A percentile compares a stretch with the other conserved stretches of the same genome.
Evolutionary conservation across 768 basidiomycete genomes (phyloP).

Genomic region (Boletellus ananiceps): DNA sequence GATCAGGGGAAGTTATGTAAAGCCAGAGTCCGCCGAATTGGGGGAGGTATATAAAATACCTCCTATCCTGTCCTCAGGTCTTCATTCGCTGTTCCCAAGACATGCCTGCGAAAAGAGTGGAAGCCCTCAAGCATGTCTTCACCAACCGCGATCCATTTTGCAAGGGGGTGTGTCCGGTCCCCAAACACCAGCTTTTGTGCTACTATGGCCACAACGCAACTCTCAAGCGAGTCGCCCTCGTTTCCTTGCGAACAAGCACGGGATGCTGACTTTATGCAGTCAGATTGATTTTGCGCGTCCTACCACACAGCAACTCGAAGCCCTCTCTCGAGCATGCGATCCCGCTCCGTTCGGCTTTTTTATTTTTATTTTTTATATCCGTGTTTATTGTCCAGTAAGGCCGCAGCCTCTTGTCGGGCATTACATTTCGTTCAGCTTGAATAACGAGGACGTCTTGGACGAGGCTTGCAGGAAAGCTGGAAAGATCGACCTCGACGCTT

Average conservation of each 20-base stretch:
- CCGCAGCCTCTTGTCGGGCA: no score
- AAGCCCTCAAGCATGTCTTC: background rate
- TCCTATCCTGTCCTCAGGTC: no score
- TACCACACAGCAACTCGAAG: background rate
- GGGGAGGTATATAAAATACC: no score
- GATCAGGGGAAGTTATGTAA: no score
- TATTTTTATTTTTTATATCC: no score
- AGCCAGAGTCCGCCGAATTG: no score
- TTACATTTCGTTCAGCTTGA: no score
- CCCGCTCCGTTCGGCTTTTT: conserved; percentile 22
- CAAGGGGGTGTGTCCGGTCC: background rate
- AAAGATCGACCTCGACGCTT: background rate
- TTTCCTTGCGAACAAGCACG: background rate
- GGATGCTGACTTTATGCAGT: background rate
- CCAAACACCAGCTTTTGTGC: background rate
- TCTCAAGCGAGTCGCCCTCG: background rate
- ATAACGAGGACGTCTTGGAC: background rate
- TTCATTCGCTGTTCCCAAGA: no score
- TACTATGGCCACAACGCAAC: background rate
- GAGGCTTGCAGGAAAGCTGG: background rate
- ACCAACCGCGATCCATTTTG: background rate
- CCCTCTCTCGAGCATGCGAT: conserved; percentile 33
- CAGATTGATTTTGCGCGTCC: background rate
- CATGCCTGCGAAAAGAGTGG: background rate
- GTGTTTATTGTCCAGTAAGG: no score